Evolutionary conservation across 2,329 filamentous ascomycete genomes (phyloP).

Genomic region (Sporothrix brasiliensis): DNA sequence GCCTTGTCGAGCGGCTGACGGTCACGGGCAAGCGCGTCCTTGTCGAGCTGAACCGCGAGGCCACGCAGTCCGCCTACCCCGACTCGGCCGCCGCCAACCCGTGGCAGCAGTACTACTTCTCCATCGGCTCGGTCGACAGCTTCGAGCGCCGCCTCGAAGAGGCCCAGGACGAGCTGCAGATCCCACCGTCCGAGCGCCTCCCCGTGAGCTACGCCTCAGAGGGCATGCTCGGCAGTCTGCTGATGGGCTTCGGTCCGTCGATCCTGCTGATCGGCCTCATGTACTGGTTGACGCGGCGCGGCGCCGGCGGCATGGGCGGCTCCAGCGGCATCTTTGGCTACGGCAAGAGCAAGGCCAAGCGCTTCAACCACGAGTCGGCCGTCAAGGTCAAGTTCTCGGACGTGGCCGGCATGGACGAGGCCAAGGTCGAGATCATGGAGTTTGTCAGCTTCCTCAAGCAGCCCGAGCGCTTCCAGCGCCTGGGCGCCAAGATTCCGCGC

Average conservation of each 20-base stretch:
- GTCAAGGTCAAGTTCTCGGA: constrained; percentile 97
- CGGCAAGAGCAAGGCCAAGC: constrained; percentile 91
- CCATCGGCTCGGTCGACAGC: constrained; percentile 88
- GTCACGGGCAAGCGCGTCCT: constrained; percentile 73
- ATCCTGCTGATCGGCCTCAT: constrained; percentile 82
- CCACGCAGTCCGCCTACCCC: constrained; percentile 71
- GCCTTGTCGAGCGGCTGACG: constrained; percentile 89
- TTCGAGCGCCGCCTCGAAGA: constrained; percentile 89
- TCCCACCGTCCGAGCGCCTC: constrained; percentile 85
- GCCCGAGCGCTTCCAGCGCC: constrained; percentile 85
- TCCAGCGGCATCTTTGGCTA: constrained; percentile 89
- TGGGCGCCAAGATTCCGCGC: constrained; percentile 96
- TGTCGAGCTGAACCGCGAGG: constrained; percentile 78
- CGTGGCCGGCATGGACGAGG: constrained; percentile 97
- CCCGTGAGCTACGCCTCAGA: constrained; percentile 86
- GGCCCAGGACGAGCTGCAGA: constrained; percentile 83
- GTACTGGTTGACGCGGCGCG: constrained; percentile 76
- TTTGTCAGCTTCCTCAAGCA: constrained; percentile 97
- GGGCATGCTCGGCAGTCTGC: constrained; percentile 70
- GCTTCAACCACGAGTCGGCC: constrained; percentile 95
- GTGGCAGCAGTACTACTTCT: constrained; percentile 87
- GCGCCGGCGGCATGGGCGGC: constrained; percentile 61
- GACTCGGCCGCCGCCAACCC: constrained; percentile 70
- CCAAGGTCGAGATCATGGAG: constrained; percentile 98
- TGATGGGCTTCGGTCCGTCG: constrained; percentile 82